Evolutionary conservation across 306 rosid genomes (phyloP), one percentile per base, ranked within the genome.

Genomic region (Ormosia semicastrata): DNA sequence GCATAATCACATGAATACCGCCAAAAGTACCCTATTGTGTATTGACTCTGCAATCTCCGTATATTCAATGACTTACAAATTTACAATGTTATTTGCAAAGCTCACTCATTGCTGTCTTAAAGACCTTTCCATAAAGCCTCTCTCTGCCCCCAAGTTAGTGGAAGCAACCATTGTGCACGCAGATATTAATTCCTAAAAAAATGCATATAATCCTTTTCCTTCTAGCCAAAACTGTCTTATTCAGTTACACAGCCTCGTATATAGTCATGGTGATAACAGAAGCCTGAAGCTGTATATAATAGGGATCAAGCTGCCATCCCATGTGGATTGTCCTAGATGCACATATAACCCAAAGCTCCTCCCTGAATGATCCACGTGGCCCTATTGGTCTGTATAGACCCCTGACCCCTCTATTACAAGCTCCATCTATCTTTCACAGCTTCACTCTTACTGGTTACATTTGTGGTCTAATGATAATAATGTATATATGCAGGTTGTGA

Each of bases 261-360:
- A 76, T 30, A 64, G 64, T 63, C 29, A 53, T 71, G 77, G 79
- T 52, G 79, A 71, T 64, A 63, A 65, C 47, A 43, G 30, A 64
- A 77, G 43, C 53, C 59, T 24, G 24, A 24, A 24, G 39, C 39
- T 50, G 24, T 24, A 63, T 56, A 66, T 49, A 49, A 8, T 57
- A 49, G 87, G 64, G 83, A 66, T 87, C 80, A 63, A 78, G 87
- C 87, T 83, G 89, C 90, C 79, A 85, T 56, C 87, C 88, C 91
- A 87, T 81, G 90, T 88, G 91, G 76, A 82, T 75, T 84, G 89
- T 89, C 86, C 66, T 78, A 47, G 75, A 84, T 24, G 24, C 24
- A 24, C 24, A 24, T 24, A 24, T 24, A 24, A 24, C 24, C 24
- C 24, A 24, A 1, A 47, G 57, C 83, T 68, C 84, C 71, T 82